Conservation (phyloP, 2,329 filamentous ascomycete species). For the Nemania bipapillata region DNA sequence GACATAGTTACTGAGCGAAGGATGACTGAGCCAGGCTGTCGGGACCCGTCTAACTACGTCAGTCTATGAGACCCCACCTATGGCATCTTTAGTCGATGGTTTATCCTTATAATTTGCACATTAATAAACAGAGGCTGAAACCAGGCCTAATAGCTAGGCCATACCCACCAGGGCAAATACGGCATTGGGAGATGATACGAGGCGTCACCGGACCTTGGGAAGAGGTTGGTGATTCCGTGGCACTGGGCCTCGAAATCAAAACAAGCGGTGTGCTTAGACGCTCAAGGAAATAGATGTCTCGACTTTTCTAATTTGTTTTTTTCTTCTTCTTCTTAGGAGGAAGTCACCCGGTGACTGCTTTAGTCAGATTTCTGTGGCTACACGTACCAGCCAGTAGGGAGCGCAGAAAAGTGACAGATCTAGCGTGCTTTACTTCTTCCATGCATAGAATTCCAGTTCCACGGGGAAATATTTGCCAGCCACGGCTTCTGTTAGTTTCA, state of each 20-base stretch:
- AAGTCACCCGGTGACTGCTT: not conserved
- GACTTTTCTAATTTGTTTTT: not conserved
- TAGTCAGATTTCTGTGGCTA: not conserved
- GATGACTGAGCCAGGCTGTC: slow-evolving; percentile 30
- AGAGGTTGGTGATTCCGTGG: slow-evolving; percentile 23
- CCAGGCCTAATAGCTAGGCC: not conserved
- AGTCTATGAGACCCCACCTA: slow-evolving; percentile 13
- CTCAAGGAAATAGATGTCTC: slow-evolving; percentile 19
- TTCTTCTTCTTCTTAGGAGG: too few species aligned
- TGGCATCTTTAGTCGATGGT: not conserved
- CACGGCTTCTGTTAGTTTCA: not conserved
- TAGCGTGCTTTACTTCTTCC: slow-evolving; percentile 1
- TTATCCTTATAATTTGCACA: not conserved
- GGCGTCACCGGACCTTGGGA: slow-evolving; percentile 1
- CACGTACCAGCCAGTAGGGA: not conserved
- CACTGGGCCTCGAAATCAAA: slow-evolving; percentile 19
- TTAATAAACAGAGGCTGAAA: slow-evolving; percentile 2
- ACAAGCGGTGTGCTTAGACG: slow-evolving; percentile 30
- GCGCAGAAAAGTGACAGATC: not conserved
- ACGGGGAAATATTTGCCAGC: too few species aligned
- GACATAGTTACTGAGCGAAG: slow-evolving; percentile 18
- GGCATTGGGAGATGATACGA: not conserved
- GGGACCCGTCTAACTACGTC: slow-evolving; percentile 29
- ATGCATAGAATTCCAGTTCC: not conserved
- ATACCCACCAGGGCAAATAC: slow-evolving; percentile 3